Evolutionary conservation across 306 rosid species (phyloP).

Genomic region (Glycyrrhiza uralensis): DNA sequence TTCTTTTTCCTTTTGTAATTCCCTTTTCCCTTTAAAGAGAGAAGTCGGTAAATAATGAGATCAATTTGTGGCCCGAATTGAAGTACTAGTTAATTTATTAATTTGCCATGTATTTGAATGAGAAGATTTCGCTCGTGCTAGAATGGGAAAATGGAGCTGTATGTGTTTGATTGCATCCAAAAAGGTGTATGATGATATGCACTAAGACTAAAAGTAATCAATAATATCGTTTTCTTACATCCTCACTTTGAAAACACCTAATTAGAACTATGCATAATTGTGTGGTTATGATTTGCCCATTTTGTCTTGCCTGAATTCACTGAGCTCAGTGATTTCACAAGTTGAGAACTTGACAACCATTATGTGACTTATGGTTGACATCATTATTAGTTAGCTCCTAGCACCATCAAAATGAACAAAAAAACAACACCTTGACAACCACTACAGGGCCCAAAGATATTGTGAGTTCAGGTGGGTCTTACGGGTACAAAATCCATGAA

Average conservation of each 20-base stretch:
- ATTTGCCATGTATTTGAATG: background rate
- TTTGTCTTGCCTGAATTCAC: constrained; percentile 7
- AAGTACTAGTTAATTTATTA: background rate
- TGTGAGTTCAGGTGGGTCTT: constrained; percentile 2
- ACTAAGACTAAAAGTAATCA: too few species aligned
- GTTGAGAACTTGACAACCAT: constrained; percentile 32
- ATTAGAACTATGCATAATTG: too few species aligned
- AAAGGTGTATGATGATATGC: constrained; percentile 3
- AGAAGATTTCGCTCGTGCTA: background rate
- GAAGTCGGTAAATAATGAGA: background rate
- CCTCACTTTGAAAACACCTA: too few species aligned
- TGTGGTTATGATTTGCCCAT: constrained; percentile 13
- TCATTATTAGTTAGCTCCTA: constrained; percentile 12
- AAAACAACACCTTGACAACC: constrained; percentile 16
- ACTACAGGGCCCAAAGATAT: constrained; percentile 5
- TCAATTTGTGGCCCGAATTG: constrained; percentile 21
- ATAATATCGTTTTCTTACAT: background rate
- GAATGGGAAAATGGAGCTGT: constrained; percentile 7
- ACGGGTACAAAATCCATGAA: background rate
- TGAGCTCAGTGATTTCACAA: constrained; percentile 1
- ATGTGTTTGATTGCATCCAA: constrained; percentile 6
- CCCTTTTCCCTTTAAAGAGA: background rate
- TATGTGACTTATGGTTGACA: constrained; percentile 33
- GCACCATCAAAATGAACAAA: constrained; percentile 19
- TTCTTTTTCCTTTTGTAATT: background rate